Percentiles rank a stretch among this genome's conserved stretches.
phyloP scores from a whole-genome alignment of 2,329 filamentous ascomycete species.

The Emergomyces pasteurianus region DNA sequence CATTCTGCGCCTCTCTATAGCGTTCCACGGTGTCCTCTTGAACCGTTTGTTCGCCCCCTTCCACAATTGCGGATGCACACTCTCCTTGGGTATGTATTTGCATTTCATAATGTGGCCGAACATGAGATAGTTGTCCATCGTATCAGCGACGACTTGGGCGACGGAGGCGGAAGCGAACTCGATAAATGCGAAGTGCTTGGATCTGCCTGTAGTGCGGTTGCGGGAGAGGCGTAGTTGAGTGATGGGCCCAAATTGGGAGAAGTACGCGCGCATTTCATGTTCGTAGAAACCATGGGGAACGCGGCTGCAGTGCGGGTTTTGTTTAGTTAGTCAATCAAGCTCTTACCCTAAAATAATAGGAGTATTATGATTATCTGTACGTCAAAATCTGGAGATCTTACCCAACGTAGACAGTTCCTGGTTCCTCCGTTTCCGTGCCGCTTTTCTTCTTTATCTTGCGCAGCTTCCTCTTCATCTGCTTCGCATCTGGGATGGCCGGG shows the following conservation, averaged over 20 bases:
- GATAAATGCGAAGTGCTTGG: slow-evolving; percentile 90
- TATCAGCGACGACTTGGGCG: slow-evolving; percentile 85
- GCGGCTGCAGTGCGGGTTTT: slow-evolving; percentile 37
- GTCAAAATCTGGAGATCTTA: slow-evolving; percentile 20
- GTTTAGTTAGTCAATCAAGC: not conserved
- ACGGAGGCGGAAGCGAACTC: slow-evolving; percentile 68
- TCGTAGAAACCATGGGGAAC: slow-evolving; percentile 96
- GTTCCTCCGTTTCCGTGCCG: slow-evolving; percentile 31
- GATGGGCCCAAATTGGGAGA: slow-evolving; percentile 83
- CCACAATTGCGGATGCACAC: slow-evolving; percentile 72
- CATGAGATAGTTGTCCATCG: slow-evolving; percentile 95
- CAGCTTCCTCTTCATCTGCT: slow-evolving; percentile 39
- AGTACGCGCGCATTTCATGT: slow-evolving; percentile 86
- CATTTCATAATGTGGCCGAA: slow-evolving; percentile 91
- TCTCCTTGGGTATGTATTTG: slow-evolving; percentile 61
- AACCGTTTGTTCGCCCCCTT: slow-evolving; percentile 84
- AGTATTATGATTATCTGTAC: slow-evolving; percentile 2
- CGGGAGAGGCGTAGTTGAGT: slow-evolving; percentile 68
- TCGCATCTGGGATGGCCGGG: slow-evolving; percentile 33
- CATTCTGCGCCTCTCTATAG: slow-evolving; percentile 66
- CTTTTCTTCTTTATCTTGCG: slow-evolving; percentile 40
- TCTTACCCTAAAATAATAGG: not conserved
- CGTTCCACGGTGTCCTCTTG: slow-evolving; percentile 78
- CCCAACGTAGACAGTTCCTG: slow-evolving; percentile 80
- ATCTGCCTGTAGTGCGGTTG: slow-evolving; percentile 81